These are phyloP conservation scores for Mediolabrus comicus DNA, from an alignment of 108 stramenopile species.

Conservation along the genomic window DNA sequence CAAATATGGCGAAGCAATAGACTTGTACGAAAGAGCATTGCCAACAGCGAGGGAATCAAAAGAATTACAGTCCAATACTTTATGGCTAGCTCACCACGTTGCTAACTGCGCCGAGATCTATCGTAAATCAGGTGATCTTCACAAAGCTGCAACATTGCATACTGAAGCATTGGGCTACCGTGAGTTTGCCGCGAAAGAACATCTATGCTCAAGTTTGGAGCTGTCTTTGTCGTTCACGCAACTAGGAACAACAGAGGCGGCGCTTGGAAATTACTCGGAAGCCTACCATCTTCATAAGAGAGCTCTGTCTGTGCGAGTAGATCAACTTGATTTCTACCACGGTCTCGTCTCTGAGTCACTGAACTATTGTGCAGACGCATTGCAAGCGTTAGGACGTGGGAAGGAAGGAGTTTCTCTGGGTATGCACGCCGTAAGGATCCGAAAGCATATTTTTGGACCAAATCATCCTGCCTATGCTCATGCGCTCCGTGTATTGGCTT, in stretches of 20 bases:
- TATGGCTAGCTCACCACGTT: slow-evolving; percentile 41
- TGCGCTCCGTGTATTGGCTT: slow-evolving; percentile 39
- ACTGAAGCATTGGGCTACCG: slow-evolving; percentile 33
- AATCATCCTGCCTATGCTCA: slow-evolving; percentile 45
- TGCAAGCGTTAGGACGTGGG: slow-evolving; percentile 30
- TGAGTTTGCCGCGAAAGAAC: slow-evolving; percentile 18
- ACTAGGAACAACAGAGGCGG: slow-evolving; percentile 29
- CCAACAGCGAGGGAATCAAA: slow-evolving; percentile 20
- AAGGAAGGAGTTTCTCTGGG: slow-evolving; percentile 30
- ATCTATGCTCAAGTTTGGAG: slow-evolving; percentile 29
- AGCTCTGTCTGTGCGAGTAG: slow-evolving; percentile 22
- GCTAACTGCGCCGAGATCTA: slow-evolving; percentile 32
- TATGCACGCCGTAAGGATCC: slow-evolving; percentile 38
- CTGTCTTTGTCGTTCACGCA: slow-evolving; percentile 37
- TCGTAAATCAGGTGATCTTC: slow-evolving; percentile 28
- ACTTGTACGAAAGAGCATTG: slow-evolving; percentile 30
- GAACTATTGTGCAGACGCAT: slow-evolving; percentile 40
- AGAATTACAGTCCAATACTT: slow-evolving; percentile 11
- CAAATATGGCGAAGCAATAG: slow-evolving; percentile 38
- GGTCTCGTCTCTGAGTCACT: slow-evolving; percentile 40
- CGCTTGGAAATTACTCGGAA: slow-evolving; percentile 12
- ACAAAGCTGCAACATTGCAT: slow-evolving; percentile 22
- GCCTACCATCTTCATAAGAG: slow-evolving; percentile 29
- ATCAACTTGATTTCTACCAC: slow-evolving; percentile 35
- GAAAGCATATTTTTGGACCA: slow-evolving; percentile 28